Percentiles rank a stretch among this genome's conserved stretches.
Evolutionary conservation across 495 filamentous ascomycete species (phyloP).

Genomic region (Chaetomium cochliodes): DNA sequence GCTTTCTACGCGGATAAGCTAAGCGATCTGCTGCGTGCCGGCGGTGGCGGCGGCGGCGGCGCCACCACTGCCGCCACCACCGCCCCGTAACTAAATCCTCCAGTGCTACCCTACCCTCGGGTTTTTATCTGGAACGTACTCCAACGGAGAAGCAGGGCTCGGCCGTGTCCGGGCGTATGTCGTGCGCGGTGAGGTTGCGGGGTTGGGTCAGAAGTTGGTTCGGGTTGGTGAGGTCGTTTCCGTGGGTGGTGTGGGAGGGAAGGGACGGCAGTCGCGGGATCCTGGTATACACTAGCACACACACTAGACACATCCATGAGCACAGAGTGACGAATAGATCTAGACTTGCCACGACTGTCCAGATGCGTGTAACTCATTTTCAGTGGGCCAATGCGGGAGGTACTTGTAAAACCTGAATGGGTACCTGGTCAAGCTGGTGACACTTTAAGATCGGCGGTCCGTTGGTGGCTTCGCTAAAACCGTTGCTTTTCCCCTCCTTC

Average conservation of each 20-base stretch:
- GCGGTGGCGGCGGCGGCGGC: too few species aligned
- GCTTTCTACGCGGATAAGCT: conserved; percentile 78
- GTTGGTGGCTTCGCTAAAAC: background rate
- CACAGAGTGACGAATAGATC: background rate
- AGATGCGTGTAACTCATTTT: background rate
- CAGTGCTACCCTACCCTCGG: too few species aligned
- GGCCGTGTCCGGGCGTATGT: background rate
- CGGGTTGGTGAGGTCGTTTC: too few species aligned
- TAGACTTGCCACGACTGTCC: background rate
- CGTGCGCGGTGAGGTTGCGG: background rate
- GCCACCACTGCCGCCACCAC: conserved; percentile 13
- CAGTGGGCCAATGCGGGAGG: background rate
- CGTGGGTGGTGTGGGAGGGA: too few species aligned
- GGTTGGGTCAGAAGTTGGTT: background rate
- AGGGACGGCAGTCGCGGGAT: background rate
- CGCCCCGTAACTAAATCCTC: background rate
- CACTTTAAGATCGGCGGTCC: too few species aligned
- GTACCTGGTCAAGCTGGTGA: too few species aligned
- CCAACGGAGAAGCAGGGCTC: background rate
- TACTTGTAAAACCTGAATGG: background rate
- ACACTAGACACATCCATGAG: too few species aligned
- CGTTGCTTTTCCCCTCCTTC: background rate
- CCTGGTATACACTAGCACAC: background rate
- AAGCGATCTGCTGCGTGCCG: conserved; percentile 68
- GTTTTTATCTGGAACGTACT: conserved; percentile 11